Evolutionary conservation across 108 stramenopile species (phyloP).

Genomic region (Schizochytrium sp.): DNA sequence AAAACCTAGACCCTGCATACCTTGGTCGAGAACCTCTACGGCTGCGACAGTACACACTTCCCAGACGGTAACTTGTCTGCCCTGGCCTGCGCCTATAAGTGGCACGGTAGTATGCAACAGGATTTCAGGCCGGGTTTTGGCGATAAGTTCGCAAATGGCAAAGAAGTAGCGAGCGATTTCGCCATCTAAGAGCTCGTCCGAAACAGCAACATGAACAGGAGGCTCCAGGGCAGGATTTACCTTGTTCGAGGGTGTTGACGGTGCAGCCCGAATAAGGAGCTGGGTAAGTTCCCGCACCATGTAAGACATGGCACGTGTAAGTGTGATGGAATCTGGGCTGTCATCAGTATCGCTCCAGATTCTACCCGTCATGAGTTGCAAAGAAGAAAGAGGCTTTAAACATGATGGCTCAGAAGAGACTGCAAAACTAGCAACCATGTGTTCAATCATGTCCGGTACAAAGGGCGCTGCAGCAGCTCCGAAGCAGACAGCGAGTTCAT

Average conservation of each 20-base stretch:
- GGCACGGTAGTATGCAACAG: slow-evolving; percentile 13
- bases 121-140: background rate
- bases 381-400: background rate
- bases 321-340: background rate
- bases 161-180: slow-evolving; percentile 37
- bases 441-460: slow-evolving; percentile 19
- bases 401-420: slow-evolving; percentile 21
- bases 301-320: slow-evolving; percentile 8
- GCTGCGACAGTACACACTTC: slow-evolving; percentile 22
- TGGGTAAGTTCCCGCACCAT: slow-evolving; percentile 21
- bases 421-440: slow-evolving; percentile 19
- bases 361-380: slow-evolving; percentile 35
- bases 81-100: background rate
- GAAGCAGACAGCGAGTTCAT: background rate
- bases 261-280: slow-evolving; percentile 12
- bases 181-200: background rate
- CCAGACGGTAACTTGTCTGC: background rate
- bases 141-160: background rate
- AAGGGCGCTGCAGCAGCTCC: slow-evolving; percentile 21
- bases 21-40: slow-evolving; percentile 15
- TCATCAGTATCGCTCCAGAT: slow-evolving; percentile 13
- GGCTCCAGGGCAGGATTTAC: background rate
- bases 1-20: slow-evolving; percentile 17
- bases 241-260: background rate
- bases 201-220: background rate